These are phyloP conservation scores for Leccinum variicolor DNA, from an alignment of 768 basidiomycete species.

Conservation along the genomic window DNA sequence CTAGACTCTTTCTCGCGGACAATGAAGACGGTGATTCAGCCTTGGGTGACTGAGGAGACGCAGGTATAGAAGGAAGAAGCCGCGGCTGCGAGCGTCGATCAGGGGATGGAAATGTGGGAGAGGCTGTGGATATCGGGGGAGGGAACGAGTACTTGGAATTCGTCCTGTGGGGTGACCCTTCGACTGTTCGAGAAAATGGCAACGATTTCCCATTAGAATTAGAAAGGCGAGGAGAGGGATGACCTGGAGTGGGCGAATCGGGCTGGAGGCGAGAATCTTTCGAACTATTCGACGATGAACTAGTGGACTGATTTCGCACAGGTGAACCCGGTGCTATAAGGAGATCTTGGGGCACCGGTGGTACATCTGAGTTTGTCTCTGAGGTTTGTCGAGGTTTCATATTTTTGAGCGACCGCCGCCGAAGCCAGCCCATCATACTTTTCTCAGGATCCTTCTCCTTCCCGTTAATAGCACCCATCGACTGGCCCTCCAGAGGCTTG, in stretches of 20 bases:
- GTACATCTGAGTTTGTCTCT: conserved; percentile 16
- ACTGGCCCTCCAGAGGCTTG: conserved; percentile 27
- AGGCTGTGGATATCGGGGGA: conserved; percentile 9
- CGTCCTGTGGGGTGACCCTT: conserved; percentile 9
- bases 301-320: conserved; percentile 18
- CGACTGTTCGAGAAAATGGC: neutral
- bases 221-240: conserved; percentile 9
- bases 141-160: conserved; percentile 24
- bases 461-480: conserved; percentile 26
- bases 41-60: conserved; percentile 25
- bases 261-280: conserved; percentile 21
- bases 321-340: conserved; percentile 16
- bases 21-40: conserved; percentile 17
- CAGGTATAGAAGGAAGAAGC: conserved; percentile 28
- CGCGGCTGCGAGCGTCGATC: conserved; percentile 14
- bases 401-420: conserved; percentile 22
- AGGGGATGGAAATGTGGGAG: conserved; percentile 5
- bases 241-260: conserved; percentile 17
- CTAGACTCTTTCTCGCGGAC: conserved; percentile 15
- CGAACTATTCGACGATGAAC: conserved; percentile 23
- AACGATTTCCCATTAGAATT: conserved; percentile 11
- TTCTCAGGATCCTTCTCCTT: conserved; percentile 41
- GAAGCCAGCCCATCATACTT: conserved; percentile 35
- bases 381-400: conserved; percentile 22
- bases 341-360: conserved; percentile 12